These are phyloP conservation scores for Epichloe amarillans DNA, from an alignment of 2,329 filamentous ascomycete species.

Conservation along the genomic window DNA sequence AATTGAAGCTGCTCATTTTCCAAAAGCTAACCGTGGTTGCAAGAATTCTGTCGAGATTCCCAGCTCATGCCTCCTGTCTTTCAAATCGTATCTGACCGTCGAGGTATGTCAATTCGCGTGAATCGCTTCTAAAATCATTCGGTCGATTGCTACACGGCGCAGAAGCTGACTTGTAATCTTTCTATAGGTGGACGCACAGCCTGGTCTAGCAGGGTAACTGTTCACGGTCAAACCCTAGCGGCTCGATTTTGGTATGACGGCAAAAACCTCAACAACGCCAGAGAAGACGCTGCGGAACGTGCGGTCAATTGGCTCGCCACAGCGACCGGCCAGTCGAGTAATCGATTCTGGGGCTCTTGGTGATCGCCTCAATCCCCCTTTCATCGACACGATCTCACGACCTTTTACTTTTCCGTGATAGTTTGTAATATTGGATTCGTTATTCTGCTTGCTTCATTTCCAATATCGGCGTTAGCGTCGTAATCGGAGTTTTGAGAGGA, in stretches of 20 bases:
- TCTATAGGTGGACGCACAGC: constrained; percentile 69
- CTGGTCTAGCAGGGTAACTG: constrained; percentile 72
- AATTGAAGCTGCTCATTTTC: background rate
- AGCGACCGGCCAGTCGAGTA: constrained; percentile 17
- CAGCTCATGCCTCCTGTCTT: constrained; percentile 45
- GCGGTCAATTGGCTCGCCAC: constrained; percentile 47
- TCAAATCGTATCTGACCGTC: constrained; percentile 60
- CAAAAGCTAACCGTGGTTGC: background rate
- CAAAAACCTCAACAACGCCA: constrained; percentile 73
- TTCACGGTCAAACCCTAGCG: constrained; percentile 49
- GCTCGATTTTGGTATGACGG: constrained; percentile 89
- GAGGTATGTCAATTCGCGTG: constrained; percentile 37
- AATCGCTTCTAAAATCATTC: background rate
- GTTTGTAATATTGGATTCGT: background rate
- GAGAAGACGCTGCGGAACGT: constrained; percentile 81
- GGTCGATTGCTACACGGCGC: background rate
- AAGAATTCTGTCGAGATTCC: constrained; percentile 44
- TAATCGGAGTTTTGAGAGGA: background rate
- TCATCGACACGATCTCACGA: background rate
- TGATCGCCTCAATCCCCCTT: background rate
- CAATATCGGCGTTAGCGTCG: background rate
- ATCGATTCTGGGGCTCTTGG: constrained; percentile 14
- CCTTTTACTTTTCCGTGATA: background rate
- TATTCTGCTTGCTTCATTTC: background rate
- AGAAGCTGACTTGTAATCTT: background rate